These are phyloP conservation scores for Ramularia collo-cygni DNA, from an alignment of 2,329 filamentous ascomycete genomes.

Conservation along the genomic window DNA sequence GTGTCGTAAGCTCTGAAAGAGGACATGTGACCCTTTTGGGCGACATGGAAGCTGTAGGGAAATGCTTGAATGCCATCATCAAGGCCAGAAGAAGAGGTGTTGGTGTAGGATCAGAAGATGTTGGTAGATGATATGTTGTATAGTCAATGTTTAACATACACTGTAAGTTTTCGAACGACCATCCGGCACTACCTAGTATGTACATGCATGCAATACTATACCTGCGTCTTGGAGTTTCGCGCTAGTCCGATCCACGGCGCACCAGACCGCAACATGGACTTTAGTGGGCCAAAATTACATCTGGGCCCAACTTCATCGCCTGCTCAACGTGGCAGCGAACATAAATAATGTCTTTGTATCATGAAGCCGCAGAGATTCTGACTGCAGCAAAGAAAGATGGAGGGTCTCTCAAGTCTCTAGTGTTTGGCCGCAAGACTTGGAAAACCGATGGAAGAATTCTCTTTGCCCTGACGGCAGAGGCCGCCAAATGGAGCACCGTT, in stretches of 20 bases:
- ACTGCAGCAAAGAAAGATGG: slow-evolving; percentile 55
- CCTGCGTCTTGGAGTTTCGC: too few relatives aligned
- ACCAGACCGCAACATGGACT: too few relatives aligned
- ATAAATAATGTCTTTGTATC: slow-evolving; percentile 77
- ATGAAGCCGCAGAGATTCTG: slow-evolving; percentile 76
- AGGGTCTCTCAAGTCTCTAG: slow-evolving; percentile 80
- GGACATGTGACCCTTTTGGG: slow-evolving; percentile 85
- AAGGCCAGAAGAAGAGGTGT: slow-evolving; percentile 65
- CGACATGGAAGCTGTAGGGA: slow-evolving; percentile 73
- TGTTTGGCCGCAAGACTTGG: slow-evolving; percentile 66
- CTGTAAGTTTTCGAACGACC: too few relatives aligned
- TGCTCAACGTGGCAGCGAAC: background rate
- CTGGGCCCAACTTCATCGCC: background rate
- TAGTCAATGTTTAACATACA: too few relatives aligned
- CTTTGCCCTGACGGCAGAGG: slow-evolving; percentile 80
- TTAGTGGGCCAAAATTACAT: too few relatives aligned
- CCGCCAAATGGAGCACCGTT: slow-evolving; percentile 81
- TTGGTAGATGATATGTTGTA: too few relatives aligned
- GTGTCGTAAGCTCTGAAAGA: slow-evolving; percentile 69
- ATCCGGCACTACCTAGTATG: too few relatives aligned
- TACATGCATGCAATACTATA: too few relatives aligned
- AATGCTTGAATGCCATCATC: slow-evolving; percentile 62
- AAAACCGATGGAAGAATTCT: slow-evolving; percentile 76
- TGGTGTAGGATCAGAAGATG: slow-evolving; percentile 46
- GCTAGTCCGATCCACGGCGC: too few relatives aligned